A percentile compares a stretch with the other conserved stretches of the same genome.
These are phyloP conservation scores for Poterioochromonas sp. DNA, from an alignment of 352 stramenopile genomes.

Conservation along the genomic window DNA sequence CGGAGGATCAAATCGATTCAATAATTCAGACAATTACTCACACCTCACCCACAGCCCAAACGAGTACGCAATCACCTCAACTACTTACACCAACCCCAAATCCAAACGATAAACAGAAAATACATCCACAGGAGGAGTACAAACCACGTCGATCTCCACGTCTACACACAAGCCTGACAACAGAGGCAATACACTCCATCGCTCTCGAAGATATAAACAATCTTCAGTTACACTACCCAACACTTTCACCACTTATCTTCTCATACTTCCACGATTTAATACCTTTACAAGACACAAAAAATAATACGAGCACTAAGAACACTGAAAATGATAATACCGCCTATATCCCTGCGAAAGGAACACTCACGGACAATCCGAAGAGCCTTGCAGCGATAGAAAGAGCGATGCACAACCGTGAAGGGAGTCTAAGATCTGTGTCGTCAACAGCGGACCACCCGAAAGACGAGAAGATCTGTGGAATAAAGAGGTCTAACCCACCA, in stretches of 20 bases:
- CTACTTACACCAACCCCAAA: conserved; percentile 25
- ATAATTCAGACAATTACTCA: conserved; percentile 8
- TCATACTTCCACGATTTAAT: conserved; percentile 30
- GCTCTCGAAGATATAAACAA: conserved; percentile 29
- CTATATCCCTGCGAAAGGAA: conserved; percentile 27
- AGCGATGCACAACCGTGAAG: conserved; percentile 19
- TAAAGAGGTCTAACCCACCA: conserved; percentile 14
- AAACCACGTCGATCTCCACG: conserved; percentile 6
- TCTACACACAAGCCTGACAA: conserved; percentile 16
- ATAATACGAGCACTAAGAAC: not conserved
- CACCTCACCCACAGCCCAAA: not conserved
- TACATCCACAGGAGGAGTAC: conserved; percentile 24
- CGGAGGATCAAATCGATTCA: not conserved
- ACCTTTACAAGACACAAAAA: conserved; percentile 18
- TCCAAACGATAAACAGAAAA: conserved; percentile 27
- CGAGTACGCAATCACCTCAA: conserved; percentile 22
- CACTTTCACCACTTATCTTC: conserved; percentile 30
- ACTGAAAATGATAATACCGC: conserved; percentile 8
- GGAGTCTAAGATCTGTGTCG: not conserved
- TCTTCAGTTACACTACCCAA: conserved; percentile 30
- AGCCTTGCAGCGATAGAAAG: conserved; percentile 11
- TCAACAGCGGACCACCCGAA: conserved; percentile 4
- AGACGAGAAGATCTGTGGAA: conserved; percentile 1
- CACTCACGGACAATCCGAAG: conserved; percentile 29
- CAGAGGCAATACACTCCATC: conserved; percentile 26